phyloP scores from a whole-genome alignment of 306 rosid species.

The Acacia melanoxylon region DNA sequence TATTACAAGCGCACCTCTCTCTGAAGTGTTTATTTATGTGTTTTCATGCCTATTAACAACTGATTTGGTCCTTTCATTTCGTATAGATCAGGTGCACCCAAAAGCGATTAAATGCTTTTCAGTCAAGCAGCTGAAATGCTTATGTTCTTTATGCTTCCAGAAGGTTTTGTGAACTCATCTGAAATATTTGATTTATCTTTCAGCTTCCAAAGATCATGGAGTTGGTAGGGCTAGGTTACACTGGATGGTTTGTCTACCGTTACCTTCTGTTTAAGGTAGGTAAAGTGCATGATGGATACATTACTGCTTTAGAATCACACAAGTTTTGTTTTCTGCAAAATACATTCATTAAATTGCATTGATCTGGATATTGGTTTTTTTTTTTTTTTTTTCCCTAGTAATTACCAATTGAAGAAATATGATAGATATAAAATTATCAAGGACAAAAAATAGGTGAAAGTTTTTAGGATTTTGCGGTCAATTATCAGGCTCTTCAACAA shows the following conservation, averaged over 20 bases:
- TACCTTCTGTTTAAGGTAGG: slow-evolving; percentile 96
- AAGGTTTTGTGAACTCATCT: slow-evolving; percentile 25
- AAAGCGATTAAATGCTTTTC: not conserved
- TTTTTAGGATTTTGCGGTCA: not conserved
- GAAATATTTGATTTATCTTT: slow-evolving; percentile 14
- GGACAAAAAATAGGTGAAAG: not conserved
- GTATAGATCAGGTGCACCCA: not conserved
- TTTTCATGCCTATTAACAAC: not conserved
- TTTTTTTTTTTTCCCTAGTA: not conserved
- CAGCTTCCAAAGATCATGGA: slow-evolving; percentile 98
- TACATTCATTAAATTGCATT: slow-evolving; percentile 3
- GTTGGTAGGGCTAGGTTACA: slow-evolving; percentile 97
- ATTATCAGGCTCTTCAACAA: not conserved
- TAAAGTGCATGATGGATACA: not conserved
- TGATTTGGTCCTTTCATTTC: not conserved
- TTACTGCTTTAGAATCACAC: slow-evolving; percentile 14
- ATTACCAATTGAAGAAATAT: not conserved
- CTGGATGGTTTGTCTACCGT: slow-evolving; percentile 99
- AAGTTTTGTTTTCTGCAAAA: slow-evolving; percentile 6
- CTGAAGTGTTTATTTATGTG: not conserved
- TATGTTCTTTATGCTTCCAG: not conserved
- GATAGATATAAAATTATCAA: not conserved
- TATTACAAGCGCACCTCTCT: not conserved
- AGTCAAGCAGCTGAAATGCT: slow-evolving; percentile 14
- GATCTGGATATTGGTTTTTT: slow-evolving; percentile 1